Evolutionary conservation across 805 yeast species (phyloP).

Genomic region (Lipomyces kockii): DNA sequence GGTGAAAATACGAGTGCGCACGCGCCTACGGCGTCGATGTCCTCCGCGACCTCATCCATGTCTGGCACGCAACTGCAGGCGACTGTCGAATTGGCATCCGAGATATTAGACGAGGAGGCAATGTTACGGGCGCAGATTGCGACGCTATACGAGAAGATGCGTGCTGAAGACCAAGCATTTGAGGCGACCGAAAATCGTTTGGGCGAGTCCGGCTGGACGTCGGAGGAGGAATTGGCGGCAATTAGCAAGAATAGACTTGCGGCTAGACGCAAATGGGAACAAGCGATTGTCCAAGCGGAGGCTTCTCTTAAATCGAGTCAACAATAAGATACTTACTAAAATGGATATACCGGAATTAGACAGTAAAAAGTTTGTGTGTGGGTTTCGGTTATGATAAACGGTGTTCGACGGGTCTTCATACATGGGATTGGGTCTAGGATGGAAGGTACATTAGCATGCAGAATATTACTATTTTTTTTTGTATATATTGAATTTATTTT

Average conservation of each 20-base stretch:
- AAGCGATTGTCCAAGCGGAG: slow-evolving; percentile 23
- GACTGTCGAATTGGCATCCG: background rate
- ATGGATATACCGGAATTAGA: background rate
- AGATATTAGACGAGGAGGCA: background rate
- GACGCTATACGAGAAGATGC: slow-evolving; percentile 20
- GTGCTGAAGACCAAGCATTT: slow-evolving; percentile 33
- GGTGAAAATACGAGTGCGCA: background rate
- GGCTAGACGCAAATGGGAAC: slow-evolving; percentile 31
- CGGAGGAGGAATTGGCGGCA: slow-evolving; percentile 29
- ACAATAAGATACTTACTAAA: too few species aligned
- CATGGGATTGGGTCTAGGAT: slow-evolving; percentile 1
- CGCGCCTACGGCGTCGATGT: slow-evolving; percentile 5
- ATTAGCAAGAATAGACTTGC: slow-evolving; percentile 29
- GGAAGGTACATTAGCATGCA: background rate
- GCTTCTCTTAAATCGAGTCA: background rate
- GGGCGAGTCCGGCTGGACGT: slow-evolving; percentile 34
- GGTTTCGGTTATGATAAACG: slow-evolving; percentile 1
- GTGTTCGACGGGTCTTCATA: slow-evolving; percentile 1
- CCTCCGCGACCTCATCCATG: background rate
- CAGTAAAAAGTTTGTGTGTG: background rate
- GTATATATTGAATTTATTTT: background rate
- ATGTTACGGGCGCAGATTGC: slow-evolving; percentile 4
- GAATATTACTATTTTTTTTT: background rate
- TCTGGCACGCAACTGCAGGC: background rate
- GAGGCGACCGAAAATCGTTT: slow-evolving; percentile 32